Evolutionary conservation across 2,329 filamentous ascomycete species (phyloP), one percentile per base, ranked within the genome.

Genomic region (Trichoderma sp.): DNA sequence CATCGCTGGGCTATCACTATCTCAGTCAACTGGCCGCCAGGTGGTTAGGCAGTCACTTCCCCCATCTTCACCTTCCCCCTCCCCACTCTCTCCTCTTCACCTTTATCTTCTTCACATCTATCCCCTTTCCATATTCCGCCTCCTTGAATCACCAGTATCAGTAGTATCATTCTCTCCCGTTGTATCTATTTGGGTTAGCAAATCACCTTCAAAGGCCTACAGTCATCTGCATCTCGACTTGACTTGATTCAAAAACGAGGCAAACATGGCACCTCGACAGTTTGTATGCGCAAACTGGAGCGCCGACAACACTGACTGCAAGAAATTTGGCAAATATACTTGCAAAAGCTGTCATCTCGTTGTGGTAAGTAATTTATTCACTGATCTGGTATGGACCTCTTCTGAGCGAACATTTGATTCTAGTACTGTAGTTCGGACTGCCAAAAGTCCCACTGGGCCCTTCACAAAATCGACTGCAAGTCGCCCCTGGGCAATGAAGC

Each of bases 361-460:
- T 0, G 45, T 29, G 21, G 67, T 71, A 41, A 27, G 67, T 41
- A 41, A 31, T 8, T 6, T 4, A 3, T 33, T 29, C 4, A 21
- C 4, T 53, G 4, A n/a, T 6, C 0, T 53, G n/a, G 21, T 8
- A 4, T 3, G 6, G 27, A 27, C 4, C 18, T 2, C 31, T 59
- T 69, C 29, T 59, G 6, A 69, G 0, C n/a, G 0, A 29, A 6
- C 21, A 4, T 60, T 14, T 21, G 16, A 6, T 35, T 24, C 16
- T 16, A 75, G 72, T 75, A 75, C 29, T 75, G 72, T 16, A 35
- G 72, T 14, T 38, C 18, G 14, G 18, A 62, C 3, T 75, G 72
- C 56, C 72, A 75, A 67, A 53, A 45, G 2, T 21, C 31, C 3
- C 72, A 75, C 64, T 75, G 72, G 72, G 3, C 6, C 2, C 3